Evolutionary conservation across 2,329 filamentous ascomycete genomes (phyloP).

Genomic region (Monosporascus sp.): DNA sequence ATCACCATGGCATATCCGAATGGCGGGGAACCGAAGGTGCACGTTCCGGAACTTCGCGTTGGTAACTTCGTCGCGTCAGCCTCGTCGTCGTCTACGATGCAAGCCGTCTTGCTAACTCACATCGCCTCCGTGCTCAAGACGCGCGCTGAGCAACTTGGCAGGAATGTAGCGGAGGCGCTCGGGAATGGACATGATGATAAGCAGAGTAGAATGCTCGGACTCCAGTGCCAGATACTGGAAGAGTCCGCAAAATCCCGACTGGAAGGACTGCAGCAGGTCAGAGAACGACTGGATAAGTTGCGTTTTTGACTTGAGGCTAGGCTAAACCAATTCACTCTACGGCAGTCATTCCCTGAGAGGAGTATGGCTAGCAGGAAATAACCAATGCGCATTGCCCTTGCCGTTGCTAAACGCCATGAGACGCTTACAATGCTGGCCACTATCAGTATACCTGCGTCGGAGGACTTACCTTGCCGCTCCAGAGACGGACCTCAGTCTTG

Average conservation of each 20-base stretch:
- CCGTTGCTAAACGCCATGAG: no score
- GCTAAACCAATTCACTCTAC: background rate
- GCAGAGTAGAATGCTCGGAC: constrained; percentile 10
- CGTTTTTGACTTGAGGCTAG: constrained; percentile 6
- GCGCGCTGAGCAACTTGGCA: constrained; percentile 8
- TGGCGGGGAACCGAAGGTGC: constrained; percentile 25
- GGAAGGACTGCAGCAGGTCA: constrained; percentile 12
- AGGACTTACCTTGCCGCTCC: no score
- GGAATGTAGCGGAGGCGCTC: constrained; percentile 1
- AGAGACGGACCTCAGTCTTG: no score
- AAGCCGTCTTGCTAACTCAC: constrained; percentile 16
- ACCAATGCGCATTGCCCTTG: no score
- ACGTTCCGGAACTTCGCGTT: constrained; percentile 34
- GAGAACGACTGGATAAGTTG: constrained; percentile 9
- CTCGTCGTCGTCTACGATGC: constrained; percentile 18
- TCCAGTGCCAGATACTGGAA: constrained; percentile 20
- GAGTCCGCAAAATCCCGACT: constrained; percentile 13
- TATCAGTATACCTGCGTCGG: no score
- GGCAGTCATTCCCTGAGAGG: background rate
- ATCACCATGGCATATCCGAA: constrained; percentile 21
- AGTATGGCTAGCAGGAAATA: no score
- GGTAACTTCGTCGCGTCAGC: constrained; percentile 25
- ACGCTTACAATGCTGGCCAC: no score
- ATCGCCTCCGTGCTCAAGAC: constrained; percentile 14
- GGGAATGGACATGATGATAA: constrained; percentile 5